phyloP scores from a whole-genome alignment of 2,329 filamentous ascomycete species.

The Epichloe coenophiala region DNA sequence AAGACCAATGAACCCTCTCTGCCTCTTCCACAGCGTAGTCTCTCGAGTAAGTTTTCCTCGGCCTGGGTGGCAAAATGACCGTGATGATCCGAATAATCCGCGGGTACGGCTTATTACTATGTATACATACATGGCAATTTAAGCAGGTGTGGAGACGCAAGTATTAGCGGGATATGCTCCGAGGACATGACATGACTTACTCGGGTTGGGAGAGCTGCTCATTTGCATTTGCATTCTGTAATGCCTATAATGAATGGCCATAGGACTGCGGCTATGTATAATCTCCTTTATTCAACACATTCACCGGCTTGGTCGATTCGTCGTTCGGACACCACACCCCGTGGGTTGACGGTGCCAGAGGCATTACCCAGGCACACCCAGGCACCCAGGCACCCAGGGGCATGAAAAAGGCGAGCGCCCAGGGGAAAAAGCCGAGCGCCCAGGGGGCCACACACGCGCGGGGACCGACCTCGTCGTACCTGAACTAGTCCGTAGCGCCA shows the following conservation, averaged over 20 bases:
- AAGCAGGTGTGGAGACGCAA: background rate
- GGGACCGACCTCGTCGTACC: background rate
- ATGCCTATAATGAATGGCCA: too few relatives aligned
- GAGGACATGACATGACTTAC: too few relatives aligned
- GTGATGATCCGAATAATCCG: background rate
- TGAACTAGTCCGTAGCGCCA: constrained; percentile 1
- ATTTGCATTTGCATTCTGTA: too few relatives aligned
- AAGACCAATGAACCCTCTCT: background rate
- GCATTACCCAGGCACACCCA: too few relatives aligned
- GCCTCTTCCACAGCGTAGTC: background rate
- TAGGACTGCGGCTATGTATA: too few relatives aligned
- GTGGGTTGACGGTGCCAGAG: background rate
- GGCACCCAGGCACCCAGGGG: too few relatives aligned
- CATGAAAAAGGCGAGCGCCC: too few relatives aligned
- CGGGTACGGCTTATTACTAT: background rate
- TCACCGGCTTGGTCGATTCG: too few relatives aligned
- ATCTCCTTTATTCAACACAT: too few relatives aligned
- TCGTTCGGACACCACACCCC: too few relatives aligned
- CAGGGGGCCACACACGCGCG: background rate
- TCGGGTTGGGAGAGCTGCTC: too few relatives aligned
- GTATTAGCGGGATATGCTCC: too few relatives aligned
- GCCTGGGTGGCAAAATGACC: background rate
- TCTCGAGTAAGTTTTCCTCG: background rate
- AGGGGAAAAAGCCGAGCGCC: background rate
- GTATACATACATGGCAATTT: background rate